These are phyloP conservation scores for Kalanchoe fedtschenkoi DNA, from an alignment of 164 flowering plant species.

Conservation along the genomic window DNA sequence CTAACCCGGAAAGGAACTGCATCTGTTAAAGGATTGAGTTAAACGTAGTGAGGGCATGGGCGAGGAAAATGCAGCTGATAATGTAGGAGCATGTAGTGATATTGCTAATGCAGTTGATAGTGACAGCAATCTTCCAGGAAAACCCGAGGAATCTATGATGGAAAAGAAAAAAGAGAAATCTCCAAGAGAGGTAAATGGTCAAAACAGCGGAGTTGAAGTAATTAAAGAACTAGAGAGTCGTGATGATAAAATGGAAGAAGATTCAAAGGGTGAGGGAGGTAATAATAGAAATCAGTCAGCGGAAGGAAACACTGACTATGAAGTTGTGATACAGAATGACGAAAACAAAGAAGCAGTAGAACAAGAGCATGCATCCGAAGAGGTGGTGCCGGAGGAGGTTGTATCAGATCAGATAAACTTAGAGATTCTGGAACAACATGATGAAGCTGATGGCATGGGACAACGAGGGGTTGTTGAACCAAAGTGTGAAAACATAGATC, in stretches of 20 bases:
- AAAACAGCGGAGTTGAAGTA: not conserved
- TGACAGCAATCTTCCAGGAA: not conserved
- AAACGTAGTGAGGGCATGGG: not conserved
- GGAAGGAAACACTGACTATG: not conserved
- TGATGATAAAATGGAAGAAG: not conserved
- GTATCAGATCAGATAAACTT: too few relatives aligned
- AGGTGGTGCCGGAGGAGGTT: too few relatives aligned
- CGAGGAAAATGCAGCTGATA: not conserved
- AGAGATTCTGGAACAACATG: too few relatives aligned
- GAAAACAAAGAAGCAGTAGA: not conserved
- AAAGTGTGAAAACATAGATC: too few relatives aligned
- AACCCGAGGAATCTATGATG: not conserved
- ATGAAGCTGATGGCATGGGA: too few relatives aligned
- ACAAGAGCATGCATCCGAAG: not conserved
- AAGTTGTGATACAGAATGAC: not conserved
- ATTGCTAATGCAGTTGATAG: not conserved
- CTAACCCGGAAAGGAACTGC: too few relatives aligned
- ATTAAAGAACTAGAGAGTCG: not conserved
- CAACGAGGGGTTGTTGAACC: too few relatives aligned
- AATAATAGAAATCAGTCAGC: not conserved
- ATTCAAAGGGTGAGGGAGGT: not conserved
- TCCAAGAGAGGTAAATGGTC: not conserved
- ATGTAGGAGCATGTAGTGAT: too few relatives aligned
- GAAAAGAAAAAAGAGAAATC: not conserved
- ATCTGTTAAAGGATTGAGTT: too few relatives aligned